phyloP scores from a whole-genome alignment of 2,329 filamentous ascomycete species.

The Aspergillus fischeri region DNA sequence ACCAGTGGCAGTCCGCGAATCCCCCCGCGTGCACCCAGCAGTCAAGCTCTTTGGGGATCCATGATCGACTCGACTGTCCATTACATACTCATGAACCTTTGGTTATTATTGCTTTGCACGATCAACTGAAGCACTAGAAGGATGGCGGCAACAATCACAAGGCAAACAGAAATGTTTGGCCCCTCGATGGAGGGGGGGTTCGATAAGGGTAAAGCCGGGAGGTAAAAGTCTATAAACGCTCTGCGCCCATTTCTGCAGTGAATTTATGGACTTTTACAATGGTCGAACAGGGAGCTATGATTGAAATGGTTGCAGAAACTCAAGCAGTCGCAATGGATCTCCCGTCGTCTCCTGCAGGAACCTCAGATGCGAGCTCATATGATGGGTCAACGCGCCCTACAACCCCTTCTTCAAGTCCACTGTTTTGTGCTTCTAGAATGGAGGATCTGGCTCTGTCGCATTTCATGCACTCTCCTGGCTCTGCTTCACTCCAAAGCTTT shows the following conservation, averaged over 20 bases:
- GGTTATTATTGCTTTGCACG: background rate
- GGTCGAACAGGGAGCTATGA: background rate
- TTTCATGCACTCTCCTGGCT: conserved; percentile 8
- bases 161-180: background rate
- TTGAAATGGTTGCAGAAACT: background rate
- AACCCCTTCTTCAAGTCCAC: conserved; percentile 25
- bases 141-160: background rate
- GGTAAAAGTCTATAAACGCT: background rate
- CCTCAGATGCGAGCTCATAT: conserved; percentile 18
- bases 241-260: background rate
- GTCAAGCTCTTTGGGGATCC: conserved; percentile 4
- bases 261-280: background rate
- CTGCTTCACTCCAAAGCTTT: conserved; percentile 3
- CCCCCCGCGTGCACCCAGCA: conserved; percentile 8
- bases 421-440: conserved; percentile 20
- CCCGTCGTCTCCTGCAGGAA: conserved; percentile 14
- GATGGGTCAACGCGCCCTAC: conserved; percentile 23
- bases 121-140: background rate
- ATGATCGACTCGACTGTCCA: background rate
- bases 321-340: conserved; percentile 18
- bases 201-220: background rate
- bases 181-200: background rate
- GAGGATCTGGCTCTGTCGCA: conserved; percentile 18
- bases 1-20: conserved; percentile 6
- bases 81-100: background rate